A percentile compares a stretch with the other conserved stretches of the same genome.
Conservation (phyloP, 2,329 filamentous ascomycete genomes). For the Nemania diffusa region DNA sequence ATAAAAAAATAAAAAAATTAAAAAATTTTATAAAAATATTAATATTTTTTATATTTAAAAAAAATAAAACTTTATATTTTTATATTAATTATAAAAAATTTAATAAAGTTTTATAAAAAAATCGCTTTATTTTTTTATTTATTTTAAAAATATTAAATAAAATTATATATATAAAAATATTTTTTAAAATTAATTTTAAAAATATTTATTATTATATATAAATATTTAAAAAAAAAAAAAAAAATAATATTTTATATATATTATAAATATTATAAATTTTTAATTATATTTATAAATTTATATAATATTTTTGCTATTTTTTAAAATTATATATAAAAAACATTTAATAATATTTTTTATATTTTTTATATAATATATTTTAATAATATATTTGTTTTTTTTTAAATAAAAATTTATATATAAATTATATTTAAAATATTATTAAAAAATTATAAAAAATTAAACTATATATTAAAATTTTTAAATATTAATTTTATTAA, state of each 20-base stretch:
- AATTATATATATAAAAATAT: background rate
- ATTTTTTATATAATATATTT: too few relatives aligned
- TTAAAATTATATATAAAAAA: too few relatives aligned
- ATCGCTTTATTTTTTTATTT: background rate
- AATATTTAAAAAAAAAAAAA: background rate
- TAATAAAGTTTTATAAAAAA: too few relatives aligned
- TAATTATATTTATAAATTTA: conserved; percentile 17
- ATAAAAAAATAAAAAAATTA: background rate
- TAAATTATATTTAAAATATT: conserved; percentile 17
- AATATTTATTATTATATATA: background rate
- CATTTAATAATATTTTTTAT: too few relatives aligned
- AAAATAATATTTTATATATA: conserved; percentile 6
- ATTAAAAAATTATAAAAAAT: conserved; percentile 17
- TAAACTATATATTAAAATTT: conserved; percentile 9
- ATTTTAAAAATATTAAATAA: background rate
- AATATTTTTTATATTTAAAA: background rate
- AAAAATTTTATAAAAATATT: background rate
- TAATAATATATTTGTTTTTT: too few relatives aligned
- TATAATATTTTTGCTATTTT: too few relatives aligned
- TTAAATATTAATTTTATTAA: conserved; percentile 24
- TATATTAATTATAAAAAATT: conserved; percentile 1
- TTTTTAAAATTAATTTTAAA: background rate
- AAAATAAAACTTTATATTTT: too few relatives aligned
- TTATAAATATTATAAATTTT: conserved; percentile 16
- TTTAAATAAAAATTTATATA: conserved; percentile 16